Evolutionary conservation across 2,329 filamentous ascomycete species (phyloP).

Genomic region (Chalara sp.): DNA sequence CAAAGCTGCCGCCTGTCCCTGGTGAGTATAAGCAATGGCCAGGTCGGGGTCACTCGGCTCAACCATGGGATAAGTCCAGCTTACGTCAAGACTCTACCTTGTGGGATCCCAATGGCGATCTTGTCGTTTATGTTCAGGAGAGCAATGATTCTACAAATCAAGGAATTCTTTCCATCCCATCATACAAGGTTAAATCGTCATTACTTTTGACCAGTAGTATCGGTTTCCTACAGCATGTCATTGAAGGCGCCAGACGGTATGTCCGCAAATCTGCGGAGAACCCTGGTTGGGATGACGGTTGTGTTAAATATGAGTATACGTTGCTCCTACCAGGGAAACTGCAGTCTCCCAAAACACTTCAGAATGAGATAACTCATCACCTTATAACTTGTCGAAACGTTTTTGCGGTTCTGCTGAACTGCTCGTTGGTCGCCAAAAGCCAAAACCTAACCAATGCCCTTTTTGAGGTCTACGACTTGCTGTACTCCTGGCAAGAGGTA

Average conservation of each 20-base stretch:
- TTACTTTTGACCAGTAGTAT: too few relatives aligned
- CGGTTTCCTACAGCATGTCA: too few relatives aligned
- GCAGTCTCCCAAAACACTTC: too few relatives aligned
- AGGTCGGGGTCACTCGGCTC: constrained; percentile 40
- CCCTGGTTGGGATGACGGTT: too few relatives aligned
- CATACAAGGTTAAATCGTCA: constrained; percentile 8
- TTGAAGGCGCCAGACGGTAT: too few relatives aligned
- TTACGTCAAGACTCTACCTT: constrained; percentile 52
- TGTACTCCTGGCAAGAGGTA: constrained; percentile 40
- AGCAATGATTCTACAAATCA: constrained; percentile 45
- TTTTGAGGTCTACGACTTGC: constrained; percentile 52
- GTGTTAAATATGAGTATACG: too few relatives aligned
- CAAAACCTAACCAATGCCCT: constrained; percentile 54
- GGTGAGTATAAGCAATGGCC: constrained; percentile 44
- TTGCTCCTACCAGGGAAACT: too few relatives aligned
- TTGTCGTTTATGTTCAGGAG: constrained; percentile 44
- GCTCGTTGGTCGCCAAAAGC: constrained; percentile 53
- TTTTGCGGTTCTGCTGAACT: constrained; percentile 57
- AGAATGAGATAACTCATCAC: constrained; percentile 35
- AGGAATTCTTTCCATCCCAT: constrained; percentile 31
- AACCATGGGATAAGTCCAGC: constrained; percentile 45
- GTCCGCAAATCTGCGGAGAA: too few relatives aligned
- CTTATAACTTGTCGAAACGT: constrained; percentile 64
- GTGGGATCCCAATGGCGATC: constrained; percentile 55
- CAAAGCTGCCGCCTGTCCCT: constrained; percentile 38